Evolutionary conservation across 2,329 filamentous ascomycete genomes (phyloP), one percentile per base, ranked within the genome.

Genomic region (Phyllosticta citriasiana): DNA sequence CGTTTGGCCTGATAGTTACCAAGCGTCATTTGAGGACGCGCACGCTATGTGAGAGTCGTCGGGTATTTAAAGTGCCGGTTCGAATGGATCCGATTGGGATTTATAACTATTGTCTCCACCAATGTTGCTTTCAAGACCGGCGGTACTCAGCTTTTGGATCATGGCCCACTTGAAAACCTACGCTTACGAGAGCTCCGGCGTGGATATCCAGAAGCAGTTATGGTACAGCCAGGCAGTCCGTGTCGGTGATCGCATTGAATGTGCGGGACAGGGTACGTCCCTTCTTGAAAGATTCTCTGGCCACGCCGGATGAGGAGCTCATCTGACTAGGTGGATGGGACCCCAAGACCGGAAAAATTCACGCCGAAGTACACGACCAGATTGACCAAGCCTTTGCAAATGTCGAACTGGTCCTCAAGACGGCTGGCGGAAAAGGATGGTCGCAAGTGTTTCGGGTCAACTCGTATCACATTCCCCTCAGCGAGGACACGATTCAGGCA

Each of bases 361-460:
- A 62, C 50, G 53, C 55, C 8, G 67, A 71, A 9, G 64, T 72
- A 61, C 65, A 69, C 51, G 66, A 60, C 0, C 64, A 75, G 55
- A 73, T 74, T 63, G 68, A 71, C 30, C 71, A 73, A 59, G 80
- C 82, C 0, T 86, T 86, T 65, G 69, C 67, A 3, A 87, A 86
- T 61, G 79, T 85, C 9, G 81, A 87, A 1, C 67, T 75, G 4
- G 72, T 69, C 27, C 70, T 86, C 4, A 77, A 75, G 52, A 66
- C 78, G 16, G 82, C 82, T 0, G 84, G 84, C 1, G 81, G 80
- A 0, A 78, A 80, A 62, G 82, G 81, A 2, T 83, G 80, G 80
- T 68, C 68, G n/a, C 80, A 85, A 62, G 83, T 85, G 0, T 74
- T 67, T 58, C 63, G 70, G 8, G 65, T 75, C 6, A 70, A 70